Conservation (phyloP, 371 early-diverging fungal genomes). For the Gilbertella persicaria region DNA sequence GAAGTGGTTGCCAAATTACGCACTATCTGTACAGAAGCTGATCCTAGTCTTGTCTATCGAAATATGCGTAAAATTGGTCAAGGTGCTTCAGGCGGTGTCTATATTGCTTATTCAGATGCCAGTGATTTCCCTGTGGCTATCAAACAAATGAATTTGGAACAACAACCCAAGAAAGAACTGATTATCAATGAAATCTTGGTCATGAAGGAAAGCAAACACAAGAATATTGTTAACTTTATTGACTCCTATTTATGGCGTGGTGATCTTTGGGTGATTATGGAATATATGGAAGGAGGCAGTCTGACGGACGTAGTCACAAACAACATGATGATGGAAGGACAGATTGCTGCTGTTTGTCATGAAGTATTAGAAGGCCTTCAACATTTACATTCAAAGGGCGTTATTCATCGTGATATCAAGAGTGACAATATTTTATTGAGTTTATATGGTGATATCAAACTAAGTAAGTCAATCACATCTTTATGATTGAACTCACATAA, state of each 20-base stretch:
- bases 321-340: conserved; percentile 93
- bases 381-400: conserved; percentile 91
- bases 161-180: conserved; percentile 95
- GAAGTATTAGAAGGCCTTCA: conserved; percentile 89
- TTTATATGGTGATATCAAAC: conserved; percentile 87
- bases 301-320: conserved; percentile 90
- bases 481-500: neutral
- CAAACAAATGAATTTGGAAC: conserved; percentile 95
- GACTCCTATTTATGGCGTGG: conserved; percentile 88
- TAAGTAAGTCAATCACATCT: conserved; percentile 65
- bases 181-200: conserved; percentile 97
- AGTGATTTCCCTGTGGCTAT: conserved; percentile 81
- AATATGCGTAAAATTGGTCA: conserved; percentile 94
- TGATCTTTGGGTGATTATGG: conserved; percentile 96
- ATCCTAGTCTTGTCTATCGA: conserved; percentile 78
- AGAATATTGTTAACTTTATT: conserved; percentile 96
- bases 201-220: conserved; percentile 88
- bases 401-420: conserved; percentile 98
- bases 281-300: conserved; percentile 97
- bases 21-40: conserved; percentile 88
- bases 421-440: conserved; percentile 93
- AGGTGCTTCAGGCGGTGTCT: conserved; percentile 96
- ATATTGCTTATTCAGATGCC: conserved; percentile 76
- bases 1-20: conserved; percentile 86
- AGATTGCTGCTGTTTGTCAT: conserved; percentile 90